phyloP scores from a whole-genome alignment of 257 asterid species.

The Solanum habrochaites region DNA sequence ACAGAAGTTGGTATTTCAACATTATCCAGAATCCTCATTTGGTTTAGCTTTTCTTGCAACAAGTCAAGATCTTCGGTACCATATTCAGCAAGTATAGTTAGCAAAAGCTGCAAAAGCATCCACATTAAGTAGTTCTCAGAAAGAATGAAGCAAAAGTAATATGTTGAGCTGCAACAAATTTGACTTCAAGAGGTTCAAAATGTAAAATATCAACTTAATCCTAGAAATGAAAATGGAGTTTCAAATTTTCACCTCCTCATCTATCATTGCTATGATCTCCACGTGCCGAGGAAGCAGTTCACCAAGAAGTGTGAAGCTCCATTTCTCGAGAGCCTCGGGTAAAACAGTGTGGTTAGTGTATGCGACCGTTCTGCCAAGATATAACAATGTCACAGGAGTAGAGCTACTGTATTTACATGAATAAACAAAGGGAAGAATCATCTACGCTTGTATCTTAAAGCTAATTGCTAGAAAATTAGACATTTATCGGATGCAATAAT shows the following conservation, averaged over 20 bases:
- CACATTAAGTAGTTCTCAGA: not conserved
- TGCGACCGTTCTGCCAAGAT: slow-evolving; percentile 61
- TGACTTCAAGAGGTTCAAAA: not conserved
- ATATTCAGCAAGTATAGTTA: slow-evolving; percentile 46
- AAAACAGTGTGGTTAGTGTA: slow-evolving; percentile 85
- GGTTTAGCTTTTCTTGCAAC: slow-evolving; percentile 42
- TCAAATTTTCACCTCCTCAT: slow-evolving; percentile 51
- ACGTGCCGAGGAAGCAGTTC: slow-evolving; percentile 75
- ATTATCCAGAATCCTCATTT: slow-evolving; percentile 74
- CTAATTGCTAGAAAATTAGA: not conserved
- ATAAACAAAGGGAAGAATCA: not conserved
- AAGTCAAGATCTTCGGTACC: slow-evolving; percentile 46
- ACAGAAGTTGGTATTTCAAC: slow-evolving; percentile 51
- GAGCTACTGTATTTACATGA: not conserved
- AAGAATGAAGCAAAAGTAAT: not conserved
- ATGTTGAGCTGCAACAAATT: not conserved
- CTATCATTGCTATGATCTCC: slow-evolving; percentile 74
- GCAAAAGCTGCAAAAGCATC: slow-evolving; percentile 28
- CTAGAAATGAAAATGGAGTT: slow-evolving; percentile 6
- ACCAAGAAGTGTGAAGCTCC: slow-evolving; percentile 71
- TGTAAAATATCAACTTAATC: slow-evolving; percentile 18
- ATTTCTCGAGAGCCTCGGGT: slow-evolving; percentile 88
- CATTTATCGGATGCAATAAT: not conserved
- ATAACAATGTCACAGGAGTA: not conserved
- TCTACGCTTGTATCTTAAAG: not conserved